Evolutionary conservation across 2,329 filamentous ascomycete genomes (phyloP), one percentile per base, ranked within the genome.

Genomic region (Lecanoromycetidae sp.): DNA sequence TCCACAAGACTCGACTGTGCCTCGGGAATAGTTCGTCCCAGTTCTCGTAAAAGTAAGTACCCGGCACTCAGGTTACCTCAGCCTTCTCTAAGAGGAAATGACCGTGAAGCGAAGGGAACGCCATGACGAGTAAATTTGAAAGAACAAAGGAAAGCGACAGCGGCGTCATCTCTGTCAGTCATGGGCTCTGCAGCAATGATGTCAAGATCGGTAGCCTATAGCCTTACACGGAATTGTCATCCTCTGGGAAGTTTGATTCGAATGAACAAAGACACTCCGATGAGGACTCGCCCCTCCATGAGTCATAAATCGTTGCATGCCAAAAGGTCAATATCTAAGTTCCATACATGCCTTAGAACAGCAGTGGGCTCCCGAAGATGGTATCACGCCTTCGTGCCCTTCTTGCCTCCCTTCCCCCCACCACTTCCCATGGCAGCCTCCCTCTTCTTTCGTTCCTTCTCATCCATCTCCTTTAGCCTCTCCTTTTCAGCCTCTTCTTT

Each of bases 391-490:
- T 49, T 53, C n/a, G 38, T 27, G 19, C 38, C 38, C 38, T 49
- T 48, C 44, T 52, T 53, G 29, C 49, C 48, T 10, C 49, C 45
- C 35, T 44, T 49, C 15, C 45, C 36, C 22, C 44, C 49, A 22
- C 43, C 44, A 36, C 34, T 39, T 2, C 65, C 66, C 56, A 63
- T 50, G 1, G 65, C 65, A 25, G 62, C 64, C 44, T 60, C 59
- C 32, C 62, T 58, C 55, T 63, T 52, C 56, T 65, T 69, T 10
- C 59, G 59, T 56, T 71, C 66, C 20, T 61, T 58, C 51, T 65
- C 61, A 19, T 55, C 58, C 27, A 56, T 54, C 8, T 60, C 60
- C 23, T 61, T 62, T 26, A 57, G 60, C 47, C 61, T 60, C 54
- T 63, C 60, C 49, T 58, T 61, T 12, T 65, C 63, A 36, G 61